phyloP scores from a whole-genome alignment of 495 filamentous ascomycete species.

The Hypoxylon crocopeplum region DNA sequence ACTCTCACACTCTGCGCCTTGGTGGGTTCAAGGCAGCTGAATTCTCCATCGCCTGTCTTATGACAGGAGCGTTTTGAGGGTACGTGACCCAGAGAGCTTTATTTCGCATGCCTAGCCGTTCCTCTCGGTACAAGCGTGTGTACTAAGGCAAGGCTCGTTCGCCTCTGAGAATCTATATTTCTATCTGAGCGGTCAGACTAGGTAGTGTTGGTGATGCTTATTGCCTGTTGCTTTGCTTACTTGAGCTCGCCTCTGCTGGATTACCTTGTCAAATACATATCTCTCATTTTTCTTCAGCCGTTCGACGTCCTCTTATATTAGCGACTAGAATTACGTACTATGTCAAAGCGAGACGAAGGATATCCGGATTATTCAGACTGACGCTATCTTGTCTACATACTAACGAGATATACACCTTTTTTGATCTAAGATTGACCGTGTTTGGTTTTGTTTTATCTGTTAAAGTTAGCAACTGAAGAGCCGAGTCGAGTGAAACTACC shows the following conservation, averaged over 20 bases:
- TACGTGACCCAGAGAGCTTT: neutral
- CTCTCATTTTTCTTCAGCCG: too few species aligned
- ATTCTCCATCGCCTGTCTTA: conserved; percentile 15
- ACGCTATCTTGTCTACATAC: too few species aligned
- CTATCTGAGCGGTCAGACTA: neutral
- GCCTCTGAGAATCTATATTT: conserved; percentile 2
- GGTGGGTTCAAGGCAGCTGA: conserved; percentile 31
- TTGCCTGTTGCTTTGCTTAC: too few species aligned
- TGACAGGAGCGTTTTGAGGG: neutral
- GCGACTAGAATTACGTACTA: too few species aligned
- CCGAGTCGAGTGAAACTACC: neutral
- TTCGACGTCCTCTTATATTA: too few species aligned
- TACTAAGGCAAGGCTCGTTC: conserved; percentile 2
- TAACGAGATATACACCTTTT: too few species aligned
- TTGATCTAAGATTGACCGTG: neutral
- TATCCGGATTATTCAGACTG: too few species aligned
- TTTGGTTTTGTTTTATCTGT: neutral
- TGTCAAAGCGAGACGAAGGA: too few species aligned
- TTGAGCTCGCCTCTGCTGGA: neutral
- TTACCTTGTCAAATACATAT: neutral
- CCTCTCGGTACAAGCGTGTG: neutral
- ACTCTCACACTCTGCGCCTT: conserved; percentile 6
- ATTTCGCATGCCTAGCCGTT: conserved; percentile 7
- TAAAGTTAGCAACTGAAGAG: neutral
- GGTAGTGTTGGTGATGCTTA: neutral